phyloP scores from a whole-genome alignment of 768 basidiomycete genomes.

The Astraeus odoratus region DNA sequence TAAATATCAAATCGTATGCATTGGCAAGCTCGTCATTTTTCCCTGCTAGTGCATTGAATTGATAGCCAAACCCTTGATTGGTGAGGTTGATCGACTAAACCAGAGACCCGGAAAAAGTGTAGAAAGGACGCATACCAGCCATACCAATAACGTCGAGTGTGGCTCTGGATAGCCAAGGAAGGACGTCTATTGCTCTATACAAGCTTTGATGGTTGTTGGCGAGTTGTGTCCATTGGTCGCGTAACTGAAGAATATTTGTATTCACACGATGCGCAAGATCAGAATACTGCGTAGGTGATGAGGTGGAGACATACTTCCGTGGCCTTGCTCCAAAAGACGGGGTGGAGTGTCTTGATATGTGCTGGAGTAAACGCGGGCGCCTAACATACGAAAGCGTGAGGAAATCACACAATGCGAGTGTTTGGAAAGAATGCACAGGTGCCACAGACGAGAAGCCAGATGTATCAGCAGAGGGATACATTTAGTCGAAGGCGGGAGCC shows the following conservation, averaged over 20 bases:
- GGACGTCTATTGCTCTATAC: conserved; percentile 41
- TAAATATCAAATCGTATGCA: conserved; percentile 49
- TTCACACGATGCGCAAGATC: too few species aligned
- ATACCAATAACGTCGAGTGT: conserved; percentile 76
- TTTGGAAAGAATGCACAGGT: neutral
- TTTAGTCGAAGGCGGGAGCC: neutral
- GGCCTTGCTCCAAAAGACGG: conserved; percentile 56
- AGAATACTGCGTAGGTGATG: too few species aligned
- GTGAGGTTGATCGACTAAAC: neutral
- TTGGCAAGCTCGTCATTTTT: conserved; percentile 46
- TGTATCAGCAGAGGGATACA: neutral
- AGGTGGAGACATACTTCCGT: conserved; percentile 32
- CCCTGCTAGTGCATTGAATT: conserved; percentile 46
- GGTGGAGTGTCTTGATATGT: conserved; percentile 43
- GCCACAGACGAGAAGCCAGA: neutral
- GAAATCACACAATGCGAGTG: neutral
- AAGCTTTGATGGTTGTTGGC: conserved; percentile 12
- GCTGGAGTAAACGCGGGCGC: conserved; percentile 45
- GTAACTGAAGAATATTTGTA: too few species aligned
- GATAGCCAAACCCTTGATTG: conserved; percentile 45
- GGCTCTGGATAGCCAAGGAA: conserved; percentile 57
- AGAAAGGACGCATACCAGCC: conserved; percentile 36
- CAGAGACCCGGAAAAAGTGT: neutral
- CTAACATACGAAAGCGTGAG: conserved; percentile 18
- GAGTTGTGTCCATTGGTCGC: conserved; percentile 32